phyloP scores from a whole-genome alignment of 208 protist genomes.

The Trichomonas vaginalis region DNA sequence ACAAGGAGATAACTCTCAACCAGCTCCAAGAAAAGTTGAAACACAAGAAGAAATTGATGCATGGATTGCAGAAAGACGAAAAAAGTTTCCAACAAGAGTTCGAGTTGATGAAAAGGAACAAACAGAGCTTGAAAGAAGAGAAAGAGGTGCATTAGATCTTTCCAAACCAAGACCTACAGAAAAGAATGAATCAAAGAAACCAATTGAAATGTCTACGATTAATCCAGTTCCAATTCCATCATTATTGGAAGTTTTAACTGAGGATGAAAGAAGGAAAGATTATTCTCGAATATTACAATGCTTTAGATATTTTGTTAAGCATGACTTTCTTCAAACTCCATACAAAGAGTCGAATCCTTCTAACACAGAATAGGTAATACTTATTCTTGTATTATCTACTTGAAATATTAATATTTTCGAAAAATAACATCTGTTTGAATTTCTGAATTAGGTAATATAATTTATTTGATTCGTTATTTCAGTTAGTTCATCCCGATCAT shows the following conservation, averaged over 20 bases:
- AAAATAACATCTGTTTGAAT: too few species aligned
- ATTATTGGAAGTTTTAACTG: not conserved
- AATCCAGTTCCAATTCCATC: not conserved
- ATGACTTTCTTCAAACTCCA: not conserved
- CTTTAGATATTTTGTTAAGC: not conserved
- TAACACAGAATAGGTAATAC: too few species aligned
- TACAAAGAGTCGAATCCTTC: too few species aligned
- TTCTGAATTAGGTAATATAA: too few species aligned
- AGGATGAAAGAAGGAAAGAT: not conserved
- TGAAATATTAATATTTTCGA: too few species aligned
- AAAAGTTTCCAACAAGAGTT: not conserved
- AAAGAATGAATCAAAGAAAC: not conserved
- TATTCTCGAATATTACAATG: not conserved
- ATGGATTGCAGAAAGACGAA: not conserved
- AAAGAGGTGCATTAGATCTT: not conserved
- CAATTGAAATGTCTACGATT: not conserved
- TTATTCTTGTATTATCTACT: too few species aligned
- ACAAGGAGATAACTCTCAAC: not conserved
- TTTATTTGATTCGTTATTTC: too few species aligned
- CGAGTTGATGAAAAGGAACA: not conserved
- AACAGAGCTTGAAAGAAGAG: not conserved
- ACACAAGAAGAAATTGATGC: conserved; percentile 19
- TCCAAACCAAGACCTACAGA: not conserved
- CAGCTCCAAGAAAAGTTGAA: not conserved
- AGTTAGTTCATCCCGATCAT: too few species aligned